These are phyloP conservation scores for Cryphonectria parasitica DNA, from an alignment of 2,329 filamentous ascomycete species.

Conservation along the genomic window DNA sequence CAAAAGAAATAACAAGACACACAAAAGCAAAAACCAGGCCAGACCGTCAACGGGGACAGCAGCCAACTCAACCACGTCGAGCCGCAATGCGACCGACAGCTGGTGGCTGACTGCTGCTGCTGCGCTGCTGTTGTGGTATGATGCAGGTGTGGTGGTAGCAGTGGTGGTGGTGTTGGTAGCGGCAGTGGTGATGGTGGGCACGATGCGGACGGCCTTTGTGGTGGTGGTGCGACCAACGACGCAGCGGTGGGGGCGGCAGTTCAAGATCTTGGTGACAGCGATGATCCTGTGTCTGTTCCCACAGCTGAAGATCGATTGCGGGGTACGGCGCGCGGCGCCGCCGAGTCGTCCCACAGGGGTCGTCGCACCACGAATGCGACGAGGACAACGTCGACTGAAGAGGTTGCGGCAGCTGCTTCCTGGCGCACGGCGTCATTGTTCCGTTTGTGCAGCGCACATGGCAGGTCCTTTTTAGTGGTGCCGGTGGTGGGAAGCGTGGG, in stretches of 20 bases:
- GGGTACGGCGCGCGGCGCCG: slow-evolving; percentile 28
- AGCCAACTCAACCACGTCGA: slow-evolving; percentile 28
- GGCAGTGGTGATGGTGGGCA: slow-evolving; percentile 2
- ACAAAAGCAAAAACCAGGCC: background rate
- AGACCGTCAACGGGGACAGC: background rate
- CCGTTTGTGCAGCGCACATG: slow-evolving; percentile 27
- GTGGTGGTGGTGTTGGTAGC: slow-evolving; percentile 1
- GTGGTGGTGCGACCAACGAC: slow-evolving; percentile 23
- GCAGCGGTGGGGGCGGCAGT: slow-evolving; percentile 1
- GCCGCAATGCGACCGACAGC: slow-evolving; percentile 28
- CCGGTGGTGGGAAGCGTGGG: background rate
- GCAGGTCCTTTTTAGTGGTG: slow-evolving; percentile 2
- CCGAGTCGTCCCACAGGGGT: slow-evolving; percentile 28
- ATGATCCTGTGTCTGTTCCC: slow-evolving; percentile 13
- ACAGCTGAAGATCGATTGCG: slow-evolving; percentile 23
- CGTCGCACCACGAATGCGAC: slow-evolving; percentile 27
- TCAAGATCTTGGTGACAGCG: slow-evolving; percentile 12
- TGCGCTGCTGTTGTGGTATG: background rate
- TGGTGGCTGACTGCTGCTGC: slow-evolving; percentile 27
- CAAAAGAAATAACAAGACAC: background rate
- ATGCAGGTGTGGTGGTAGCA: background rate
- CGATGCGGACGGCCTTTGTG: background rate
- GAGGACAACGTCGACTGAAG: slow-evolving; percentile 28
- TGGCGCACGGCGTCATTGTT: slow-evolving; percentile 29
- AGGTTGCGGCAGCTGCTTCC: slow-evolving; percentile 25